Evolutionary conservation across 2,329 filamentous ascomycete genomes (phyloP).

Genomic region (Ceratocystis alfenasii): DNA sequence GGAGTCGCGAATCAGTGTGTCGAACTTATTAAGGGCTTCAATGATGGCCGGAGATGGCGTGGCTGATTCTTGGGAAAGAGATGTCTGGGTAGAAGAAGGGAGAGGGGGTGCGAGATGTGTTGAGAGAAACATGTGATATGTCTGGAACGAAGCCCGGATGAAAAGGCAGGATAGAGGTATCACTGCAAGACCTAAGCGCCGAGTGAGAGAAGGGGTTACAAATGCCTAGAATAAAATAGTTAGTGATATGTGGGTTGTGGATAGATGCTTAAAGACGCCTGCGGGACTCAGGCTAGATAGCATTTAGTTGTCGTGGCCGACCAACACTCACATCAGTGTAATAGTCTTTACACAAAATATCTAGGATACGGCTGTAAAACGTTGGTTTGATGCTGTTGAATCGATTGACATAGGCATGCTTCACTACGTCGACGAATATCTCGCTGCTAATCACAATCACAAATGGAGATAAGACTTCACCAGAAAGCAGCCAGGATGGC

Average conservation of each 20-base stretch:
- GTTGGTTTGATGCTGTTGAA: slow-evolving; percentile 94
- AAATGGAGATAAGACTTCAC: slow-evolving; percentile 85
- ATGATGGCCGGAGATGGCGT: slow-evolving; percentile 60
- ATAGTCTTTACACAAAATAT: slow-evolving; percentile 93
- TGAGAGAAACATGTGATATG: slow-evolving; percentile 95
- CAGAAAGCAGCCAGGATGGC: slow-evolving; percentile 63
- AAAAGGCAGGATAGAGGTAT: slow-evolving; percentile 90
- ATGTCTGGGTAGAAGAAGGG: slow-evolving; percentile 51
- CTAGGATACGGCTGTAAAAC: slow-evolving; percentile 80
- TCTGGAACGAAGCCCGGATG: slow-evolving; percentile 86
- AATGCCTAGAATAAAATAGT: slow-evolving; percentile 52
- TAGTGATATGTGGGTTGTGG: slow-evolving; percentile 1
- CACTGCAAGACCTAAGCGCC: slow-evolving; percentile 78
- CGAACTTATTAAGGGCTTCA: slow-evolving; percentile 67
- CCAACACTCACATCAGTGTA: slow-evolving; percentile 64
- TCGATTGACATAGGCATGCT: slow-evolving; percentile 95
- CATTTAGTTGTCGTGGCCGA: not conserved
- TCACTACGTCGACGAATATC: slow-evolving; percentile 93
- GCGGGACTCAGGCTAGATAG: too few species aligned
- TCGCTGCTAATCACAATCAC: slow-evolving; percentile 89
- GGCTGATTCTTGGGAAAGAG: slow-evolving; percentile 51
- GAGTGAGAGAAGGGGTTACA: slow-evolving; percentile 75
- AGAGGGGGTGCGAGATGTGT: slow-evolving; percentile 70
- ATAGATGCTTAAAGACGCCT: not conserved
- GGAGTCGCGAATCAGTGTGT: slow-evolving; percentile 61